A percentile compares a stretch with the other conserved stretches of the same genome.
Conservation (phyloP, 257 asterid species). For the Anisodus tanguticus region DNA sequence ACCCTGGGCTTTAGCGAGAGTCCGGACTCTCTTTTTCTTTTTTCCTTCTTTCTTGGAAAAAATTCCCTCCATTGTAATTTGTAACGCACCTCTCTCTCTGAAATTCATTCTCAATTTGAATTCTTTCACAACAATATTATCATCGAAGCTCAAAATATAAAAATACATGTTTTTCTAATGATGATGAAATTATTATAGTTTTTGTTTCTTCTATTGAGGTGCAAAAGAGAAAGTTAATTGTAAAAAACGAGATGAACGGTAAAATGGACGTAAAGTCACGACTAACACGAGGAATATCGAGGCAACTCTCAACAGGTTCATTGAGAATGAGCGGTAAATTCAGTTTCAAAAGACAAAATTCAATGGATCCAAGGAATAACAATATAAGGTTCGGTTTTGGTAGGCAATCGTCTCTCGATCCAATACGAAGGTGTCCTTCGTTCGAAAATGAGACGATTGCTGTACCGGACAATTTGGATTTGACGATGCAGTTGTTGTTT, state of each 20-base stretch:
- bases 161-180: not conserved
- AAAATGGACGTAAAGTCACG: conserved; percentile 69
- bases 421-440: conserved; percentile 64
- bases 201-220: not conserved
- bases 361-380: conserved; percentile 81
- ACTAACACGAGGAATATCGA: conserved; percentile 87
- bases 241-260: conserved; percentile 15
- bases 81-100: not conserved
- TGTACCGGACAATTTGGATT: conserved; percentile 86
- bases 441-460: conserved; percentile 49
- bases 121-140: not conserved
- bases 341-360: conserved; percentile 78
- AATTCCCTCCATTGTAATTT: not conserved
- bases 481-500: conserved; percentile 88
- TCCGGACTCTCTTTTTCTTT: too few relatives aligned
- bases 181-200: not conserved
- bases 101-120: too few relatives aligned
- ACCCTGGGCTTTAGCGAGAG: too few relatives aligned
- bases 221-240: too few relatives aligned
- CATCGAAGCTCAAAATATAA: not conserved
- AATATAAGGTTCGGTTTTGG: conserved; percentile 84
- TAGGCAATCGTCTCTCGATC: conserved; percentile 92
- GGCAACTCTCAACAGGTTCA: conserved; percentile 94
- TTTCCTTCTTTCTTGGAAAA: not conserved
- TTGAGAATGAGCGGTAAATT: conserved; percentile 68